These are phyloP conservation scores for Ogataea populi-albae DNA, from an alignment of 805 yeast species.

Conservation along the genomic window DNA sequence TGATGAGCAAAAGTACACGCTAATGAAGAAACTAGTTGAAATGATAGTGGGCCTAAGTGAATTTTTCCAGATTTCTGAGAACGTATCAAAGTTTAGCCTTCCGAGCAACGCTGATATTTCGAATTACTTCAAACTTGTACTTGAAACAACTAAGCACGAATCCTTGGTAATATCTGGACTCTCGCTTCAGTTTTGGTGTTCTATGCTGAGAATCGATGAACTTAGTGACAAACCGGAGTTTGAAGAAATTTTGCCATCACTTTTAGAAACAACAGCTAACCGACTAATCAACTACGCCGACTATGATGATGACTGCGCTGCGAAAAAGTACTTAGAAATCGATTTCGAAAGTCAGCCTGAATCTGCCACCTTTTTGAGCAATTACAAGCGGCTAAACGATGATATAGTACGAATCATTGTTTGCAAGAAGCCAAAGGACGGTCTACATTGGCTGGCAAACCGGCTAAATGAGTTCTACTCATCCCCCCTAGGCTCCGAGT, in stretches of 20 bases:
- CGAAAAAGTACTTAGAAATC: conserved; percentile 66
- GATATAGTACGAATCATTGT: conserved; percentile 87
- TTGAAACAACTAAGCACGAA: conserved; percentile 78
- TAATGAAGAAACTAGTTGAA: conserved; percentile 87
- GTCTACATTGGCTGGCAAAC: conserved; percentile 77
- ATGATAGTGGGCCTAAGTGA: conserved; percentile 87
- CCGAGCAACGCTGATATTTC: conserved; percentile 59
- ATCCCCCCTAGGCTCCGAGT: conserved; percentile 62
- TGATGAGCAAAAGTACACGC: conserved; percentile 69
- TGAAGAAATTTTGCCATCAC: conserved; percentile 55
- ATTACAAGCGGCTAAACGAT: conserved; percentile 80
- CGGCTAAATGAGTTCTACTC: conserved; percentile 71
- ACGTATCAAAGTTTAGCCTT: conserved; percentile 29
- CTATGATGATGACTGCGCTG: conserved; percentile 60
- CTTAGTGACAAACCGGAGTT: conserved; percentile 57
- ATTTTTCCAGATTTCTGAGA: conserved; percentile 44
- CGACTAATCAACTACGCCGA: conserved; percentile 72
- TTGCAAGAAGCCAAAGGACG: conserved; percentile 79
- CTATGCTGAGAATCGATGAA: conserved; percentile 78
- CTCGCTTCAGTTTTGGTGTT: conserved; percentile 92
- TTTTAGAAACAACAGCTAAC: conserved; percentile 74
- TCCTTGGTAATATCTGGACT: conserved; percentile 88
- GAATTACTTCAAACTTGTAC: conserved; percentile 68
- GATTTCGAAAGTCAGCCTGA: conserved; percentile 91
- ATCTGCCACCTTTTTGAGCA: conserved; percentile 66